Conservation (phyloP, 164 flowering plant genomes). For the Stephania cephalantha region DNA sequence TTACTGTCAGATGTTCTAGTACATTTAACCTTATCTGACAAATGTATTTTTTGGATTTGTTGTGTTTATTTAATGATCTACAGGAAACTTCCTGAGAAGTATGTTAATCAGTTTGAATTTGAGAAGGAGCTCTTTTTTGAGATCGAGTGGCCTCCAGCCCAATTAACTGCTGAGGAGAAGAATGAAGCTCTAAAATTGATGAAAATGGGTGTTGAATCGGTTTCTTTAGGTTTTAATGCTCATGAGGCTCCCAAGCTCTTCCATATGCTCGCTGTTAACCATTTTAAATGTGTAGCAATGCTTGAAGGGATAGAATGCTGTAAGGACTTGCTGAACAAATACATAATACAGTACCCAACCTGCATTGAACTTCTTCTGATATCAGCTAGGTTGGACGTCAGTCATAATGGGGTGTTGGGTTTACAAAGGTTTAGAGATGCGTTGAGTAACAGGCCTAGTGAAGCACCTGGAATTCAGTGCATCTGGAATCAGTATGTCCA, state of each 20-base stretch:
- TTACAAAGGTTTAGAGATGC: slow-evolving; percentile 59
- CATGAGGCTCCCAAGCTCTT: slow-evolving; percentile 29
- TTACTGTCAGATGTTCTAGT: slow-evolving; percentile 41
- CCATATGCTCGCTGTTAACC: slow-evolving; percentile 52
- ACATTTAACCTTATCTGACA: slow-evolving; percentile 59
- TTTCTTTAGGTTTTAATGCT: slow-evolving; percentile 18
- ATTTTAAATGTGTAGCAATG: slow-evolving; percentile 42
- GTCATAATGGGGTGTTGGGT: slow-evolving; percentile 19
- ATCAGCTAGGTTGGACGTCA: slow-evolving; percentile 35
- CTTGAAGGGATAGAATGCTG: slow-evolving; percentile 37
- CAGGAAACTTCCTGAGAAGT: slow-evolving; percentile 66
- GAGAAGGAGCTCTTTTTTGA: slow-evolving; percentile 42
- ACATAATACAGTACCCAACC: slow-evolving; percentile 45
- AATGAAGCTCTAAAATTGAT: slow-evolving; percentile 38
- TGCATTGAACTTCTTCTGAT: slow-evolving; percentile 61
- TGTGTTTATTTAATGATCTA: slow-evolving; percentile 67
- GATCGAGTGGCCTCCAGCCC: slow-evolving; percentile 61
- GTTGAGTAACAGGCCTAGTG: slow-evolving; percentile 52
- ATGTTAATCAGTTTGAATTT: slow-evolving; percentile 53
- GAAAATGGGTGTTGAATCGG: slow-evolving; percentile 38
- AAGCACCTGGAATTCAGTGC: slow-evolving; percentile 61
- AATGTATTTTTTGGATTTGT: slow-evolving; percentile 74
- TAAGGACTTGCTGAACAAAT: slow-evolving; percentile 38
- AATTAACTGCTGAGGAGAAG: slow-evolving; percentile 40
- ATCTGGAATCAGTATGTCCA: slow-evolving; percentile 83